Conservation (phyloP, 768 basidiomycete genomes). For the Termitomyces sp. region DNA sequence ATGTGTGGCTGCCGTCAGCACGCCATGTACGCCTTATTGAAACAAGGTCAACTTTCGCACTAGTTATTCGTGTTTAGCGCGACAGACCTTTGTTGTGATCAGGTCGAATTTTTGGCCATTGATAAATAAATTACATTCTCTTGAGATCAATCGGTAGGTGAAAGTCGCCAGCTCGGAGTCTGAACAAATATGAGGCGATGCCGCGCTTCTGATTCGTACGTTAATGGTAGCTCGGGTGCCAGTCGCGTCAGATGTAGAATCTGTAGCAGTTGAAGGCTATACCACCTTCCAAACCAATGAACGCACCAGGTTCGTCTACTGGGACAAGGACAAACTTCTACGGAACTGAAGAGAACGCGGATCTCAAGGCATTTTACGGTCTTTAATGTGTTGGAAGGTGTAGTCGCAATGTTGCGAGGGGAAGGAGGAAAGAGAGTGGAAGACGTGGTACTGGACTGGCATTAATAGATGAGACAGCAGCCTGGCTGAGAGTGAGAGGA, state of each 20-base stretch:
- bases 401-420: too few relatives aligned
- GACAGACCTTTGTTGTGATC: slow-evolving; percentile 21
- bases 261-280: background rate
- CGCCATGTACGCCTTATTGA: background rate
- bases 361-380: too few relatives aligned
- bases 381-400: too few relatives aligned
- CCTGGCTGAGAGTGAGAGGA: background rate
- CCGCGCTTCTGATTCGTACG: slow-evolving; percentile 15
- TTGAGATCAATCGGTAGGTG: slow-evolving; percentile 20
- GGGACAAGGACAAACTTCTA: too few relatives aligned
- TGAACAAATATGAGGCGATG: slow-evolving; percentile 20
- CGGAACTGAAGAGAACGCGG: too few relatives aligned
- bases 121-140: slow-evolving; percentile 17
- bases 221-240: slow-evolving; percentile 18
- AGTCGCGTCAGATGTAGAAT: slow-evolving; percentile 17
- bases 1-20: slow-evolving; percentile 5
- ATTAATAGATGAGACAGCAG: background rate
- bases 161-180: slow-evolving; percentile 24
- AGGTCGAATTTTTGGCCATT: slow-evolving; percentile 27
- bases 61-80: background rate
- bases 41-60: background rate
- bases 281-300: background rate
- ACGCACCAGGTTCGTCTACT: slow-evolving; percentile 4
- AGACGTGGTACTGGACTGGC: background rate
- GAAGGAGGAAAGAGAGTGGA: background rate